Percentiles rank a stretch among this genome's conserved stretches.
phyloP scores from a whole-genome alignment of 257 asterid species.

The Lithospermum erythrorhizon region DNA sequence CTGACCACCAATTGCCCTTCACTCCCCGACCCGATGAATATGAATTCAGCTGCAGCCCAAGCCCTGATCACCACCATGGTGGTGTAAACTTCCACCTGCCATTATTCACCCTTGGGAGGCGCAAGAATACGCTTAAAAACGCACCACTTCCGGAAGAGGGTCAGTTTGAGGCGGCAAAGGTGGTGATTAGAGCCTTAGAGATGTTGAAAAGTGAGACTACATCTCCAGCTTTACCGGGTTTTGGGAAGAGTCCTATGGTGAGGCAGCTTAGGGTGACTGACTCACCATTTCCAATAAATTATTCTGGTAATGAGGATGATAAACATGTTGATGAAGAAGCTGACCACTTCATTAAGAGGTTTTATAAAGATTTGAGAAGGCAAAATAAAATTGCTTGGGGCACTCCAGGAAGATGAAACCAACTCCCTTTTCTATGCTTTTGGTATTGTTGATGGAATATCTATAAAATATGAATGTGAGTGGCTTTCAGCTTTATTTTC shows the following conservation, averaged over 20 bases:
- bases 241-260: conserved; percentile 16
- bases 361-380: conserved; percentile 10
- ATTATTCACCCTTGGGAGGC: neutral
- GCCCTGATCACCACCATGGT: conserved; percentile 2
- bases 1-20: neutral
- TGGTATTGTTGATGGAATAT: neutral
- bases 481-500: no score
- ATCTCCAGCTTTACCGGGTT: conserved; percentile 10
- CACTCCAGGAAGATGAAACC: neutral
- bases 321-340: conserved; percentile 15
- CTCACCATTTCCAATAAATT: conserved; percentile 12
- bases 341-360: conserved; percentile 13
- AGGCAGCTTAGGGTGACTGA: conserved; percentile 17
- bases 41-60: conserved; percentile 18
- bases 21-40: conserved; percentile 2
- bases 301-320: neutral
- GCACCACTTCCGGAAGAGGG: neutral
- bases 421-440: neutral
- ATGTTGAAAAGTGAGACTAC: conserved; percentile 23
- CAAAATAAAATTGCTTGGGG: neutral
- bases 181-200: conserved; percentile 1
- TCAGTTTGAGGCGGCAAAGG: neutral
- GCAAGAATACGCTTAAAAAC: neutral
- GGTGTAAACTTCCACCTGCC: neutral
- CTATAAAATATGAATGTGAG: no score